phyloP scores from a whole-genome alignment of 2,329 filamentous ascomycete species.

The Trichoderma lentiforme region DNA sequence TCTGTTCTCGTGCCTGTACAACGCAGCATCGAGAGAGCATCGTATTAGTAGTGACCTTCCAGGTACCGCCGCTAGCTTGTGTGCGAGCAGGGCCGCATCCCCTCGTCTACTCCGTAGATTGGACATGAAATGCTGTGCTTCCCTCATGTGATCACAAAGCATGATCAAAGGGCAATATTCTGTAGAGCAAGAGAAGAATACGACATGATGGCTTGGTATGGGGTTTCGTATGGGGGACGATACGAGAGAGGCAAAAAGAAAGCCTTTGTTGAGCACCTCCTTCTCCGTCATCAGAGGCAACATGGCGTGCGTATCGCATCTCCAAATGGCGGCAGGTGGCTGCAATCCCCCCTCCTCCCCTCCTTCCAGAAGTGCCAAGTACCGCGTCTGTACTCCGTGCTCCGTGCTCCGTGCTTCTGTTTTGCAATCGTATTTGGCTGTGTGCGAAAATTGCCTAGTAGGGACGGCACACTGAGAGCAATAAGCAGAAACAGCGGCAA shows the following conservation, averaged over 20 bases:
- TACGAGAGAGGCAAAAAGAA: not conserved
- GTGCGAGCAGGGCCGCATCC: not conserved
- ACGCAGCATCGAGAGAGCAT: not conserved
- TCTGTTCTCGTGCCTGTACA: not conserved
- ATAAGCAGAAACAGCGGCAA: not conserved
- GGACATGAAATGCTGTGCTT: not conserved
- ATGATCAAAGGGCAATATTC: not conserved
- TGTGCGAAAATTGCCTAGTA: not conserved
- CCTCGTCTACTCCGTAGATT: not conserved
- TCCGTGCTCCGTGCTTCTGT: not conserved
- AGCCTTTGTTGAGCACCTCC: not conserved
- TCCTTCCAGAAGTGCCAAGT: not conserved
- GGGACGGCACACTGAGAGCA: not conserved
- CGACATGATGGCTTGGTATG: too few species aligned
- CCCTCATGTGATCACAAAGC: not conserved
- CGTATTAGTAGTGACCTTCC: not conserved
- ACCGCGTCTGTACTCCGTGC: not conserved
- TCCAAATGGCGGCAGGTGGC: not conserved
- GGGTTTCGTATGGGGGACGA: not conserved
- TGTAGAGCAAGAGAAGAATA: not conserved
- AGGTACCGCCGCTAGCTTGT: not conserved
- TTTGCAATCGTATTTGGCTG: not conserved
- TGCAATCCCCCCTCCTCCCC: not conserved
- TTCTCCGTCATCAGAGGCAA: not conserved
- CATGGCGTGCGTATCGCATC: conserved; percentile 5